phyloP scores from a whole-genome alignment of 257 asterid species.

The Verbena officinalis region DNA sequence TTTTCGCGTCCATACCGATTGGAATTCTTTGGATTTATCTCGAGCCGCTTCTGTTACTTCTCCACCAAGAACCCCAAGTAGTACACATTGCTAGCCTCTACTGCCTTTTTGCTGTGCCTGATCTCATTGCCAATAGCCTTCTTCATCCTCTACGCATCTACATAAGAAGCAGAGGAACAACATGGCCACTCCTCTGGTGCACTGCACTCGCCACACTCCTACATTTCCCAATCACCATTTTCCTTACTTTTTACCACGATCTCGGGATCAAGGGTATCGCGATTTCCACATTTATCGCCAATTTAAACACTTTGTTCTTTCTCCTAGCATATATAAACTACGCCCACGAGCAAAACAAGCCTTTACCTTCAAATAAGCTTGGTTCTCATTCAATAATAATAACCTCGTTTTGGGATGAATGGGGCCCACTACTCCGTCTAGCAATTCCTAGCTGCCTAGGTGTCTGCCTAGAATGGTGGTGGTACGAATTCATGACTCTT shows the following conservation, averaged over 20 bases:
- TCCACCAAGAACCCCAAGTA: constrained; percentile 79
- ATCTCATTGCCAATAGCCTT: constrained; percentile 76
- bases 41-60: constrained; percentile 71
- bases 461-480: constrained; percentile 98
- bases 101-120: constrained; percentile 74
- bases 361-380: constrained; percentile 38
- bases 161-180: constrained; percentile 77
- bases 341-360: constrained; percentile 31
- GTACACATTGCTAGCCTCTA: constrained; percentile 71
- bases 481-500: constrained; percentile 94
- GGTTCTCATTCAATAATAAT: constrained; percentile 9
- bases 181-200: constrained; percentile 95
- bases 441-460: constrained; percentile 80
- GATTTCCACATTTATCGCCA: constrained; percentile 58
- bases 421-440: constrained; percentile 68
- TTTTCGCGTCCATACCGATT: constrained; percentile 73
- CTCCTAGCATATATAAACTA: constrained; percentile 52
- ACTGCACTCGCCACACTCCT: constrained; percentile 59
- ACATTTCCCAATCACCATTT: constrained; percentile 74
- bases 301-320: constrained; percentile 63
- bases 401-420: constrained; percentile 59
- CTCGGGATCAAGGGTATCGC: constrained; percentile 83
- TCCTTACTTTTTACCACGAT: constrained; percentile 66
- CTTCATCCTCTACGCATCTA: constrained; percentile 87
- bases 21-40: constrained; percentile 74